phyloP scores from a whole-genome alignment of 2,329 filamentous ascomycete genomes.

The Beauveria brongniartii region DNA sequence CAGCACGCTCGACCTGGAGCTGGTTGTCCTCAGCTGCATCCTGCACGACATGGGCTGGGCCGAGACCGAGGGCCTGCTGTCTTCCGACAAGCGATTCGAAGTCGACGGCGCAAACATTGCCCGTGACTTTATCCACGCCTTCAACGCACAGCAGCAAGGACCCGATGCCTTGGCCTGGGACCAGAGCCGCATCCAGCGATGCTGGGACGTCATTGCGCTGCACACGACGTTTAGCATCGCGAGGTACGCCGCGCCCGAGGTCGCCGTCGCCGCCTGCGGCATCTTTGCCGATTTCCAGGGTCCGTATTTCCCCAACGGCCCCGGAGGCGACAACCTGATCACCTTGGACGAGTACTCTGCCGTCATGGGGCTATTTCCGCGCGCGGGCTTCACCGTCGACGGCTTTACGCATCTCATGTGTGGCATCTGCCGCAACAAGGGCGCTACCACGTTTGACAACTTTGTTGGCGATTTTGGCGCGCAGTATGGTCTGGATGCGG shows the following conservation, averaged over 20 bases:
- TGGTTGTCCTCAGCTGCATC: slow-evolving; percentile 13
- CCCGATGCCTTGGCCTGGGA: background rate
- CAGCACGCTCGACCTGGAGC: background rate
- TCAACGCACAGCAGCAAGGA: background rate
- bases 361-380: slow-evolving; percentile 9
- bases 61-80: slow-evolving; percentile 1
- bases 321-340: slow-evolving; percentile 2
- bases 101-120: slow-evolving; percentile 15
- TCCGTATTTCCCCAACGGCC: slow-evolving; percentile 5
- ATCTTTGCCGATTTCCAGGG: slow-evolving; percentile 12
- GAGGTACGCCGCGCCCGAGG: slow-evolving; percentile 8
- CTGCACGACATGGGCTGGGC: slow-evolving; percentile 16
- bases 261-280: slow-evolving; percentile 4
- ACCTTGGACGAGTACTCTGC: slow-evolving; percentile 9
- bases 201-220: slow-evolving; percentile 14
- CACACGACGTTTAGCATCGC: slow-evolving; percentile 13
- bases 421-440: slow-evolving; percentile 12
- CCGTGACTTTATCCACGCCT: slow-evolving; percentile 1
- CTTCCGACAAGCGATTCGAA: slow-evolving; percentile 13
- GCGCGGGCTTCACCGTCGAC: slow-evolving; percentile 5
- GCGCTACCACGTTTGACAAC: slow-evolving; percentile 11
- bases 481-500: background rate
- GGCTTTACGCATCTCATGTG: slow-evolving; percentile 8
- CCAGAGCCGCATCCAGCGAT: slow-evolving; percentile 6
- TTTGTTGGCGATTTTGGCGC: background rate